Percentiles rank a stretch among this genome's conserved stretches.
Evolutionary conservation across 306 rosid species (phyloP).

Genomic region (Mucuna pruriens): DNA sequence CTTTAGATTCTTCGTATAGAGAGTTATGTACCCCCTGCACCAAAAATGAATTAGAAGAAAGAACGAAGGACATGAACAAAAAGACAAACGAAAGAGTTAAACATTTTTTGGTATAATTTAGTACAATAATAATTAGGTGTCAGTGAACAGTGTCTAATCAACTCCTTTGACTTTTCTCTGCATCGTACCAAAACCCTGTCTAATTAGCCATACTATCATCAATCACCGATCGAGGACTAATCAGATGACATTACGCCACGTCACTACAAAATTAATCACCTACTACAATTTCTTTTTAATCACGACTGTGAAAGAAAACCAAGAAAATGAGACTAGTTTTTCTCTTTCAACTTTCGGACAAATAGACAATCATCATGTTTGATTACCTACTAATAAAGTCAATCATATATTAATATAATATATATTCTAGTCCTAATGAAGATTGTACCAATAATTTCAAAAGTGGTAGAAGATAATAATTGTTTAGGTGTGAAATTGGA

Average conservation of each 20-base stretch:
- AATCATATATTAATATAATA: slow-evolving; percentile 24
- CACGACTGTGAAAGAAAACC: slow-evolving; percentile 11
- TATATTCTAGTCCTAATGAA: slow-evolving; percentile 22
- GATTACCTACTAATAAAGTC: slow-evolving; percentile 30
- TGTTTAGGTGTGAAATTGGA: slow-evolving; percentile 30
- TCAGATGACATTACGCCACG: slow-evolving; percentile 13
- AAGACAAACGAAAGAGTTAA: slow-evolving; percentile 33
- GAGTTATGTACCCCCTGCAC: slow-evolving; percentile 24
- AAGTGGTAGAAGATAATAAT: background rate
- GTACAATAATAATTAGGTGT: slow-evolving; percentile 14
- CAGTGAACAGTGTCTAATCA: slow-evolving; percentile 32
- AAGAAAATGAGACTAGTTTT: slow-evolving; percentile 21
- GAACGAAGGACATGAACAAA: background rate
- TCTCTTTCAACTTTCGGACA: slow-evolving; percentile 3
- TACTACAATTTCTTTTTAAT: slow-evolving; percentile 22
- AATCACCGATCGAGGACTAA: background rate
- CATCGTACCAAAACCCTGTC: slow-evolving; percentile 3
- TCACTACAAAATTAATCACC: slow-evolving; percentile 33
- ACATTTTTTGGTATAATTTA: background rate
- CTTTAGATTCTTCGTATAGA: slow-evolving; percentile 34
- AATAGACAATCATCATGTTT: slow-evolving; percentile 29
- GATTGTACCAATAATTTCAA: background rate
- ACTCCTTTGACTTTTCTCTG: slow-evolving; percentile 36
- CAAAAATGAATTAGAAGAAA: background rate
- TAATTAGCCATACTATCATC: background rate